Conservation (phyloP, 2,329 filamentous ascomycete genomes). For the Monosporascus sp. region DNA sequence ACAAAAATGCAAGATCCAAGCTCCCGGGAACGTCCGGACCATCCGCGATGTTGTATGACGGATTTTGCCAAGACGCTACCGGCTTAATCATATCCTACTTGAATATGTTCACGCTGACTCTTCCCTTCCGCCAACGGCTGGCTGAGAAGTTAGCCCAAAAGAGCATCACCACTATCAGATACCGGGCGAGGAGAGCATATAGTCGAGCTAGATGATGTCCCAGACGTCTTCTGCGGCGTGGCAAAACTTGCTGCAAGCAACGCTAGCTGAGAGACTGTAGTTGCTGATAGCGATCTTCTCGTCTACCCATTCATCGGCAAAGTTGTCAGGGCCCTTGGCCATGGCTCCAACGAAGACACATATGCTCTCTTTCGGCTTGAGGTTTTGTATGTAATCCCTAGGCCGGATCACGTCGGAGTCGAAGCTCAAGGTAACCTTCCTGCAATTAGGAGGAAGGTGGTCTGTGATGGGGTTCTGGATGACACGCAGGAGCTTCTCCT, state of each 20-base stretch:
- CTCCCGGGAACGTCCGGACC: constrained; percentile 40
- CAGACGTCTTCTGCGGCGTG: constrained; percentile 96
- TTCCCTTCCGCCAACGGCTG: constrained; percentile 8
- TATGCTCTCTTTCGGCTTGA: constrained; percentile 82
- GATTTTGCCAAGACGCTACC: constrained; percentile 34
- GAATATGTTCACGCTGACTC: constrained; percentile 23
- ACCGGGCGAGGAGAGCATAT: neutral
- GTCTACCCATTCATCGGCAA: constrained; percentile 90
- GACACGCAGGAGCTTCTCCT: constrained; percentile 95
- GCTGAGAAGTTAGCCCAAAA: neutral
- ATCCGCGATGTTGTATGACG: constrained; percentile 71
- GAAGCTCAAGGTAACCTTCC: constrained; percentile 95
- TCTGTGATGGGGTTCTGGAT: constrained; percentile 98
- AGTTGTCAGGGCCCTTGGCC: constrained; percentile 94
- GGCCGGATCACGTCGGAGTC: constrained; percentile 84
- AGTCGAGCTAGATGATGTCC: constrained; percentile 65
- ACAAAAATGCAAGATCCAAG: constrained; percentile 64
- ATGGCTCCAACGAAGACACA: constrained; percentile 98
- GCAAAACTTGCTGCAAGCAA: constrained; percentile 99
- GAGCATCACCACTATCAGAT: neutral
- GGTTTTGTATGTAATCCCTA: constrained; percentile 77
- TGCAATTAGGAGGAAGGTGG: constrained; percentile 92
- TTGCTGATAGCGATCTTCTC: constrained; percentile 99
- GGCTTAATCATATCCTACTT: constrained; percentile 22
- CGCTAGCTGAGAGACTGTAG: constrained; percentile 93